These are phyloP conservation scores for Heliocybe sulcata DNA, from an alignment of 1,284 basidiomycete genomes.

Conservation along the genomic window DNA sequence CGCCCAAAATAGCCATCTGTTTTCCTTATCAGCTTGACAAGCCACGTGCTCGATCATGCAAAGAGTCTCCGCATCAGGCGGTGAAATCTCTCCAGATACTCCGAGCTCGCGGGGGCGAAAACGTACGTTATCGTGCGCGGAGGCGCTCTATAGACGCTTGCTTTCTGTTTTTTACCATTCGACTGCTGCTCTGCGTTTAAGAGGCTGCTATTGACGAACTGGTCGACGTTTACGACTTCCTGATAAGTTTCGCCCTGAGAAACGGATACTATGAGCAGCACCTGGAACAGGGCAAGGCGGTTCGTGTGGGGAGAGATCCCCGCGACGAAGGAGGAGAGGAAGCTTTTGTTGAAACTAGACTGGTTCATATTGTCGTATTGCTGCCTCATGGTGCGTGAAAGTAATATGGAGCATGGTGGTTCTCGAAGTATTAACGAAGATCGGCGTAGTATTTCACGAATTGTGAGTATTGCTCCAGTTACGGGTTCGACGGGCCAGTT, in stretches of 20 bases:
- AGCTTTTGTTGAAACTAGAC: conserved; percentile 50
- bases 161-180: not conserved
- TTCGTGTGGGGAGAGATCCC: conserved; percentile 27
- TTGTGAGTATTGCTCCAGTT: conserved; percentile 28
- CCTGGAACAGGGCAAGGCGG: conserved; percentile 5
- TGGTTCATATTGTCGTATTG: conserved; percentile 64
- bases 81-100: too few species aligned
- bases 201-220: not conserved
- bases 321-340: conserved; percentile 33
- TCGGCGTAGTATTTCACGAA: conserved; percentile 53
- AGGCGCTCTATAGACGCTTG: not conserved
- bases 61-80: too few species aligned
- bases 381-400: conserved; percentile 50
- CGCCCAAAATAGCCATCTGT: too few species aligned
- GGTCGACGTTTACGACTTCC: not conserved
- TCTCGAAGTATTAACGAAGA: not conserved
- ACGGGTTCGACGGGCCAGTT: not conserved
- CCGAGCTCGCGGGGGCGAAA: not conserved
- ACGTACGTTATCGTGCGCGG: not conserved
- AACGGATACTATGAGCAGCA: not conserved
- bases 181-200: too few species aligned
- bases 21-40: too few species aligned
- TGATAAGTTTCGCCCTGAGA: not conserved
- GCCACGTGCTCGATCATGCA: too few species aligned
- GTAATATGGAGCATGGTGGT: not conserved